A percentile compares a stretch with the other conserved stretches of the same genome.
Evolutionary conservation across 1,139 yeast species (phyloP).

Genomic region (Lodderomyces elongisporus): DNA sequence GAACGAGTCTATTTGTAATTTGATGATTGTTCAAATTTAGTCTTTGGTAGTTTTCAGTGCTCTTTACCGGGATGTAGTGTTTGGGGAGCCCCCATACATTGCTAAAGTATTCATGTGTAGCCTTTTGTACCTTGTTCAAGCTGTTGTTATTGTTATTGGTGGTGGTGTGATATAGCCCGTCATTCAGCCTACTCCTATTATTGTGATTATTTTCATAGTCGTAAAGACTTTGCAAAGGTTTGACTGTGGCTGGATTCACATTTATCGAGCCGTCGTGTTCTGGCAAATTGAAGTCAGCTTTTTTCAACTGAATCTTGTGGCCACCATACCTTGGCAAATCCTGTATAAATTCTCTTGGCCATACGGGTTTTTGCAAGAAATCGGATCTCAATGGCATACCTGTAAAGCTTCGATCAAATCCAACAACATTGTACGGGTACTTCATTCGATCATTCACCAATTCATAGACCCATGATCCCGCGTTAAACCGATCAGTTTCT

Average conservation of each 20-base stretch:
- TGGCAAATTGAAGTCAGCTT: conserved; percentile 36
- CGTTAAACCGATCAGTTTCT: conserved; percentile 23
- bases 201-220: conserved; percentile 3
- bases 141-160: not conserved
- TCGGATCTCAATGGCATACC: conserved; percentile 35
- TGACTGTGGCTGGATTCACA: conserved; percentile 18
- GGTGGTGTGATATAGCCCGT: conserved; percentile 1
- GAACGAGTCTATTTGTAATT: conserved; percentile 21
- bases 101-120: conserved; percentile 14
- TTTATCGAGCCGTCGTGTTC: conserved; percentile 20
- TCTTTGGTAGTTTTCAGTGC: conserved; percentile 27
- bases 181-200: not conserved
- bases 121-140: conserved; percentile 1
- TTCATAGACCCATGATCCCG: conserved; percentile 3
- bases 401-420: conserved; percentile 38
- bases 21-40: conserved; percentile 19
- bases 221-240: conserved; percentile 4
- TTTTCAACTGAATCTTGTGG: conserved; percentile 25
- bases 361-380: conserved; percentile 13
- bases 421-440: conserved; percentile 38
- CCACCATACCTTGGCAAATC: conserved; percentile 34
- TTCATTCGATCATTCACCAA: conserved; percentile 4
- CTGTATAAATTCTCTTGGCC: conserved; percentile 40
- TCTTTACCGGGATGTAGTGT: conserved; percentile 25
- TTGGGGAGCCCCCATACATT: conserved; percentile 17